Evolutionary conservation across 192 early-diverging fungal genomes (phyloP).

Genomic region (Phlyctochytrium arcticum): DNA sequence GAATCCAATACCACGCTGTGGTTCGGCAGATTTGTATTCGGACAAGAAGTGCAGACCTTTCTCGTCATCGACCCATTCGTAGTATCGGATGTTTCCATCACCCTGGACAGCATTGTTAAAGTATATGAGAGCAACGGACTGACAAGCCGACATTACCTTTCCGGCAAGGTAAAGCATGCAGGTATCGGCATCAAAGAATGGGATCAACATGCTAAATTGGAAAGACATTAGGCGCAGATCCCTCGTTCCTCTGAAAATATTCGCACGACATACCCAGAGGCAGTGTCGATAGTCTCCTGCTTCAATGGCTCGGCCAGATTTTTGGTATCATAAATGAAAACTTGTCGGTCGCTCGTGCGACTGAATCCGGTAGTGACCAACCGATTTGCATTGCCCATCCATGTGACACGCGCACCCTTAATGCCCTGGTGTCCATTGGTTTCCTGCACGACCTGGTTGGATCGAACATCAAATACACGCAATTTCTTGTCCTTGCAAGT

Average conservation of each 20-base stretch:
- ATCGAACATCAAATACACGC: conserved; percentile 88
- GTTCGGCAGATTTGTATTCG: conserved; percentile 85
- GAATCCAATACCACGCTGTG: conserved; percentile 90
- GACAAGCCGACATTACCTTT: conserved; percentile 53
- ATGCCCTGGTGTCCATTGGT: conserved; percentile 86
- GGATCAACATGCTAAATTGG: conserved; percentile 77
- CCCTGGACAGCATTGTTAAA: conserved; percentile 38
- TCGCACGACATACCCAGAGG: conserved; percentile 57
- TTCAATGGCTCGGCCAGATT: conserved; percentile 70
- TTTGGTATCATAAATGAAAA: conserved; percentile 82
- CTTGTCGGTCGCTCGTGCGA: conserved; percentile 88
- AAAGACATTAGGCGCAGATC: background rate
- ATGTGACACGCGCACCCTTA: conserved; percentile 91
- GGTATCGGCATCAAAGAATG: conserved; percentile 89
- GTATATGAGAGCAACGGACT: background rate
- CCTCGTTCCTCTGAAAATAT: background rate
- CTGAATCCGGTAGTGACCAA: conserved; percentile 94
- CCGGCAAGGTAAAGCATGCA: conserved; percentile 92
- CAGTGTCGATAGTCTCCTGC: conserved; percentile 78
- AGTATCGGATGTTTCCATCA: conserved; percentile 99
- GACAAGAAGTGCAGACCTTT: conserved; percentile 71
- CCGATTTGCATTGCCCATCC: conserved; percentile 77
- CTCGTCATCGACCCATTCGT: conserved; percentile 94
- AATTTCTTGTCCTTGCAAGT: conserved; percentile 97
- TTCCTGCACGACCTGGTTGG: conserved; percentile 78